phyloP scores from a whole-genome alignment of 805 yeast genomes.

The Yamadazyma scolyti region DNA sequence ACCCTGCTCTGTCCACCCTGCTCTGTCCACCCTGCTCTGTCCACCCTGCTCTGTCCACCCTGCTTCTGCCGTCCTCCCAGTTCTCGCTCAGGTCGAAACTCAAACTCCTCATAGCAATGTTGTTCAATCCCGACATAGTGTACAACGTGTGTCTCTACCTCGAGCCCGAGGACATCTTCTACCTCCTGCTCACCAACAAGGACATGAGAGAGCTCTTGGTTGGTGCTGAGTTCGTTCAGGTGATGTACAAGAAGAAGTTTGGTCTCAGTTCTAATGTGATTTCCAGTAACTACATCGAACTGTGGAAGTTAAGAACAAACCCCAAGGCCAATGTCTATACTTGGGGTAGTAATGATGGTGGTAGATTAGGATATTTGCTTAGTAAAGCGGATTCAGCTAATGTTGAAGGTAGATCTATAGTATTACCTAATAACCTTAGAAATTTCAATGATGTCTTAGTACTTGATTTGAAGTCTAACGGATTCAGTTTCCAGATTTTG shows the following conservation, averaged over 20 bases:
- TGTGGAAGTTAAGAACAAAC: slow-evolving; percentile 37
- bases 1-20: no score
- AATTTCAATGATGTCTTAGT: slow-evolving; percentile 31
- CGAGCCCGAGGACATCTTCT: slow-evolving; percentile 35
- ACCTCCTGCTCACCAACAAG: slow-evolving; percentile 37
- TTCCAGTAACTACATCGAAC: slow-evolving; percentile 47
- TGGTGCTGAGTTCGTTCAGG: slow-evolving; percentile 15
- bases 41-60: no score
- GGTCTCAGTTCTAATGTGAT: slow-evolving; percentile 37
- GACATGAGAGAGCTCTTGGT: slow-evolving; percentile 25
- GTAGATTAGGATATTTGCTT: slow-evolving; percentile 44
- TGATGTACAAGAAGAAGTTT: slow-evolving; percentile 42
- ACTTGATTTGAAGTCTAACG: slow-evolving; percentile 57
- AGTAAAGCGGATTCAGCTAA: slow-evolving; percentile 21
- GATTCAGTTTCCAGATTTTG: slow-evolving; percentile 59
- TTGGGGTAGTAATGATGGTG: slow-evolving; percentile 46
- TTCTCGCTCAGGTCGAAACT: no score
- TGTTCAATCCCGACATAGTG: no score
- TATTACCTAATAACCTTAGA: slow-evolving; percentile 34
- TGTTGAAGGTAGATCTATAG: slow-evolving; percentile 24
- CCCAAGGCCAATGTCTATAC: slow-evolving; percentile 38
- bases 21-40: no score
- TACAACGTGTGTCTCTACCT: slow-evolving; percentile 15
- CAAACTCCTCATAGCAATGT: no score
- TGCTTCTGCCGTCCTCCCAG: no score